These are phyloP conservation scores for Leptographium lundbergii DNA, from an alignment of 2,329 filamentous ascomycete species.

Conservation along the genomic window DNA sequence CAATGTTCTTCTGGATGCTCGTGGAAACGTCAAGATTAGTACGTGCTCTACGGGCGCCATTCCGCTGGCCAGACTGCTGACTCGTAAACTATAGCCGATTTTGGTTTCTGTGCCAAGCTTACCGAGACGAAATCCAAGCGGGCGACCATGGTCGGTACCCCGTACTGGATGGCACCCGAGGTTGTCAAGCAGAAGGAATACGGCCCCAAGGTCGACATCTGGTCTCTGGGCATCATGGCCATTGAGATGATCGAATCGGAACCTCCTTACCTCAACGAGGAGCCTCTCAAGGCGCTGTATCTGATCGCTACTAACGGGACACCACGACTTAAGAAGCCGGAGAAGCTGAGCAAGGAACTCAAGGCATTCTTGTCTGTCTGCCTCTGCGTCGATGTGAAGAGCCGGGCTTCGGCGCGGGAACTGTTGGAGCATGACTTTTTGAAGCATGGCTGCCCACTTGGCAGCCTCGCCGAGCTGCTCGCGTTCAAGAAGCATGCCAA, in stretches of 20 bases:
- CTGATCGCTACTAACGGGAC: slow-evolving; percentile 97
- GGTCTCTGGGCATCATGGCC: slow-evolving; percentile 98
- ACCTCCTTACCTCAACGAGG: slow-evolving; percentile 94
- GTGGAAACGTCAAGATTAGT: slow-evolving; percentile 97
- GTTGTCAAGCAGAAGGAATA: slow-evolving; percentile 99
- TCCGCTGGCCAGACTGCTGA: background rate
- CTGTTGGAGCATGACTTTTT: slow-evolving; percentile 87
- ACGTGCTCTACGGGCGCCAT: slow-evolving; percentile 26
- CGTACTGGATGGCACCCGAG: slow-evolving; percentile 99
- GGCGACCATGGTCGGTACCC: slow-evolving; percentile 97
- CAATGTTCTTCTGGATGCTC: slow-evolving; percentile 88
- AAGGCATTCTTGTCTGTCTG: slow-evolving; percentile 96
- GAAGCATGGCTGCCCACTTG: slow-evolving; percentile 75
- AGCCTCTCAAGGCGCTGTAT: slow-evolving; percentile 92
- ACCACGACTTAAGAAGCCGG: slow-evolving; percentile 91
- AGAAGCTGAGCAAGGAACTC: slow-evolving; percentile 94
- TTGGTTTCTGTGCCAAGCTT: slow-evolving; percentile 97
- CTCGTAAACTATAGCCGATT: slow-evolving; percentile 56
- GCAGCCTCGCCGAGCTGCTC: slow-evolving; percentile 74
- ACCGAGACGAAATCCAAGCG: slow-evolving; percentile 95
- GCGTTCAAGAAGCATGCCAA: slow-evolving; percentile 70
- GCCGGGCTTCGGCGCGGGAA: slow-evolving; percentile 81
- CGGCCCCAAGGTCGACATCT: slow-evolving; percentile 95
- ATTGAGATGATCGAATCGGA: slow-evolving; percentile 99
- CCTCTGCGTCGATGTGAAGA: slow-evolving; percentile 92